These are phyloP conservation scores for Pseudogymnoascus sp. DNA, from an alignment of 2,329 filamentous ascomycete species.

Conservation along the genomic window DNA sequence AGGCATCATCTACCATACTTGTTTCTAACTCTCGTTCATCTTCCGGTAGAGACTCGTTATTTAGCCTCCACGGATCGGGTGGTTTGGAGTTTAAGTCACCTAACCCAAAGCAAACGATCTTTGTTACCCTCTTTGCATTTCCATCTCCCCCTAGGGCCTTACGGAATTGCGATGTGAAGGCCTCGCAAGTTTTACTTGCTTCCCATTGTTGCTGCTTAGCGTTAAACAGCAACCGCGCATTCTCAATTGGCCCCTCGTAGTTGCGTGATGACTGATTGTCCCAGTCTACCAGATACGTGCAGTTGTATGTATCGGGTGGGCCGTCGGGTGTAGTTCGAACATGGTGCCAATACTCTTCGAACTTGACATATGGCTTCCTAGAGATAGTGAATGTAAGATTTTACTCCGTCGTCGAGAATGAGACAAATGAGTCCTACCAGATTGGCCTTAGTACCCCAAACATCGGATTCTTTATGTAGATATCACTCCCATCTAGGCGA, in stretches of 20 bases:
- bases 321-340: constrained; percentile 16
- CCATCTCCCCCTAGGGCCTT: constrained; percentile 13
- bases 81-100: constrained; percentile 21
- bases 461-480: constrained; percentile 22
- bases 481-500: constrained; percentile 21
- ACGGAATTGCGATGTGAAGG: constrained; percentile 18
- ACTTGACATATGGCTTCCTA: constrained; percentile 22
- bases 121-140: constrained; percentile 19
- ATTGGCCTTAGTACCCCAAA: constrained; percentile 20
- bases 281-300: constrained; percentile 26
- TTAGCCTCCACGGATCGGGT: constrained; percentile 18
- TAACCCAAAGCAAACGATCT: constrained; percentile 25
- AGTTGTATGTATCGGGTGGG: constrained; percentile 21
- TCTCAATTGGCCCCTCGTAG: constrained; percentile 16
- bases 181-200: constrained; percentile 18
- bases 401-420: neutral
- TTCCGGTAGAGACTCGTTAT: constrained; percentile 15
- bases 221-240: constrained; percentile 18
- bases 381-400: constrained; percentile 10
- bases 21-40: constrained; percentile 15
- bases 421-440: constrained; percentile 17
- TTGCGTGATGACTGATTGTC: constrained; percentile 18
- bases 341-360: constrained; percentile 22
- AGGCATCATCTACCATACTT: constrained; percentile 11
- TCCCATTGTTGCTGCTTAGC: constrained; percentile 17